Base-by-base conservation (phyloP, 305 asterid genomes). In the Petunia hybrid region DNA sequence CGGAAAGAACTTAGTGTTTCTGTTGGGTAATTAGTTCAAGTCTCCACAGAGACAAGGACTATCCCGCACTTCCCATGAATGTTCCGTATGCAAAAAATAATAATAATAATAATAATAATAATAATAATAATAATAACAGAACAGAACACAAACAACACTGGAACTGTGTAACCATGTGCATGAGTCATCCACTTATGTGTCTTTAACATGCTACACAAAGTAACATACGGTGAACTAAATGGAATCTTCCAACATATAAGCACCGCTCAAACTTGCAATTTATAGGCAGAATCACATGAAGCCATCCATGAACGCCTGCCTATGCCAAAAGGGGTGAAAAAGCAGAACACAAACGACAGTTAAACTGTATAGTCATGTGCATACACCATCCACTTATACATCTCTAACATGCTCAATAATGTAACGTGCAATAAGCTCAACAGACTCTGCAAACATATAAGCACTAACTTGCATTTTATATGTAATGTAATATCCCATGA, bases 391-490 rank as follows among this genome's bases (percentile, higher is more conserved):
- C 60, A 46, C 60, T 45, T 41, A 46, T 46, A 31, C 77, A 70
- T 70, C 60, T 46, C 39, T 45, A 45, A 70, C 60, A 70, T 45
- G 31, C 42, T 45, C 60, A 70, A 46, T 60, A 70, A 51, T 0
- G 57, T 10, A 70, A 45, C 9, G 10, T 35, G 6, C 77, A 9
- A 2, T 70, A 16, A 69, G 12, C 57, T 51, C 9, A 51, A 9
- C 45, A 10, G 41, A 70, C 22, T 10, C 77, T 10, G 4, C 60
- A 12, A 22, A 70, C 35, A 70, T 10, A 70, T 45, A 70, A 46
- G 60, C 60, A 22, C 60, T 2, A 55, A 70, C 60, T 70, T 45
- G 77, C 57, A 70, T 70, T 42, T 46, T 70, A 70, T 46, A 70
- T 46, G 42, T 10, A 70, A 3, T 46, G 10, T 31, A 35, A 55